phyloP scores from a whole-genome alignment of 345 rosid genomes.

The Euphorbia peplus region DNA sequence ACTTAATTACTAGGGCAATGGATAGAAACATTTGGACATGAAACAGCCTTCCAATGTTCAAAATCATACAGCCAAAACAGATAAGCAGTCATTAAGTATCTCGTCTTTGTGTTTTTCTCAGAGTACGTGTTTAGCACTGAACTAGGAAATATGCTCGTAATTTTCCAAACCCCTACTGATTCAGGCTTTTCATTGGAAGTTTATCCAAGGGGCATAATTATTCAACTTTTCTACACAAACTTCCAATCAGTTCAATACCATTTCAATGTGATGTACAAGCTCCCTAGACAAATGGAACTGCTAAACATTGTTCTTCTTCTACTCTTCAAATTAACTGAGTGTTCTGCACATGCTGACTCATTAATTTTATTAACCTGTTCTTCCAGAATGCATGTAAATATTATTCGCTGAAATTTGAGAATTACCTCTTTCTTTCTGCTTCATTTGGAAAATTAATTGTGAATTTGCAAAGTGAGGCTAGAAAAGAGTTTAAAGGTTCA shows the following conservation, averaged over 20 bases:
- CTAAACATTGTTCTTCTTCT: background rate
- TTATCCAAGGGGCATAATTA: background rate
- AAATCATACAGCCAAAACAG: too few relatives aligned
- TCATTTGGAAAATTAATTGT: conserved; percentile 81
- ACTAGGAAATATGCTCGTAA: too few relatives aligned
- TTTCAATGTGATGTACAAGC: background rate
- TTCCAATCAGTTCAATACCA: background rate
- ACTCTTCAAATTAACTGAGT: background rate
- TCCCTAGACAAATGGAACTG: background rate
- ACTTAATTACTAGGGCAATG: background rate
- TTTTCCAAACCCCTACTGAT: too few relatives aligned
- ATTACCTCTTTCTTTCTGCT: conserved; percentile 69
- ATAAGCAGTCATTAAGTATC: too few relatives aligned
- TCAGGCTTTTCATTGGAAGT: too few relatives aligned
- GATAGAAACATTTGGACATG: too few relatives aligned
- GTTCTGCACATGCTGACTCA: background rate
- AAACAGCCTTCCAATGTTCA: too few relatives aligned
- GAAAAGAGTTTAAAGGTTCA: conserved; percentile 93
- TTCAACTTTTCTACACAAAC: background rate
- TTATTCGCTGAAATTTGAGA: conserved; percentile 4
- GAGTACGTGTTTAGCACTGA: too few relatives aligned
- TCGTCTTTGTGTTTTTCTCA: too few relatives aligned
- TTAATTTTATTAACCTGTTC: background rate
- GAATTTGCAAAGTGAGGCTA: conserved; percentile 95
- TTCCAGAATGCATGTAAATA: background rate